A percentile compares a stretch with the other conserved stretches of the same genome.
phyloP scores from a whole-genome alignment of 2,329 filamentous ascomycete genomes.

The Nectriaceae sp. region DNA sequence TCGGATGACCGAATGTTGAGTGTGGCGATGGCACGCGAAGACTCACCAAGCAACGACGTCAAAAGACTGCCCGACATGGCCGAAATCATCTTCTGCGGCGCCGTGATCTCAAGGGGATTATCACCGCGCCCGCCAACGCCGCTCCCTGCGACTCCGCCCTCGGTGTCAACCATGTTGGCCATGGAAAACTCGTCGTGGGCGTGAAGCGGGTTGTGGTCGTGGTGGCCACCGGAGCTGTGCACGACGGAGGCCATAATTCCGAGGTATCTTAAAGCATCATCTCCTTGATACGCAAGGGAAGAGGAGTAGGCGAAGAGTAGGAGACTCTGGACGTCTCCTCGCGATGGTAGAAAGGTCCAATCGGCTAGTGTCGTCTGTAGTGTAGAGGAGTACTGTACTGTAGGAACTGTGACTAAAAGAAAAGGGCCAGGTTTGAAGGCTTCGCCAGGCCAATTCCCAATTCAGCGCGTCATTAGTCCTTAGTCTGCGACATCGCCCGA shows the following conservation, averaged over 20 bases:
- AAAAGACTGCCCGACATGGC: constrained; percentile 88
- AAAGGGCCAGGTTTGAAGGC: no score
- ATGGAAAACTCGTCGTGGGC: constrained; percentile 32
- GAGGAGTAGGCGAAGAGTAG: no score
- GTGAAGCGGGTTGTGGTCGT: constrained; percentile 22
- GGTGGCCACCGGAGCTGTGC: constrained; percentile 23
- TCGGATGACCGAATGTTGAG: background rate
- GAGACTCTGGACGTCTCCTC: no score
- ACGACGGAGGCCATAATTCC: constrained; percentile 22
- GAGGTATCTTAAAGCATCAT: constrained; percentile 1
- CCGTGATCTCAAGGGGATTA: constrained; percentile 67
- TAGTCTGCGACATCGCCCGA: constrained; percentile 7
- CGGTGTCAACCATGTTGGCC: constrained; percentile 28
- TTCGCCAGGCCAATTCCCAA: no score
- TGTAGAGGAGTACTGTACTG: no score
- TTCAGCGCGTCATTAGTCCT: background rate
- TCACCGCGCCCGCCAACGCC: constrained; percentile 21
- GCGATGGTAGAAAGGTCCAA: constrained; percentile 18
- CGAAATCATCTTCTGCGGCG: constrained; percentile 90
- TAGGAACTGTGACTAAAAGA: no score
- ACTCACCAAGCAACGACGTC: constrained; percentile 82
- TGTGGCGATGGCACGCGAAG: background rate
- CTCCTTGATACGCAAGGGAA: constrained; percentile 10
- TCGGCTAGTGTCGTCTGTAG: constrained; percentile 29
- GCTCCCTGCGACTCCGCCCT: constrained; percentile 7